Evolutionary conservation across 441 rosid species (phyloP).

Genomic region (Gossypium laxum): DNA sequence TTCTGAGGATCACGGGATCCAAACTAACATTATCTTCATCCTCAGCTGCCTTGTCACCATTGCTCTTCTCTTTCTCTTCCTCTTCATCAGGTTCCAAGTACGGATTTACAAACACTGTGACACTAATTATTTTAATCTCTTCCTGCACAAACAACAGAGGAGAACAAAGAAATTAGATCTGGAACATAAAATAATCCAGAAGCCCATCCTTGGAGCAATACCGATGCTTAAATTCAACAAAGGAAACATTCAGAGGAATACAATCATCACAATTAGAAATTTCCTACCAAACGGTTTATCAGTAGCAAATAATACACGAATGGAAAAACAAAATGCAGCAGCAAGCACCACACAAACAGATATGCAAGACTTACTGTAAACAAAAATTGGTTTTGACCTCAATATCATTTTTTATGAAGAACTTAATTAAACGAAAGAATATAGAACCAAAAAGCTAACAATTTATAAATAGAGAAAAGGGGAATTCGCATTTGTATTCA

Average conservation of each 20-base stretch:
- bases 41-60: slow-evolving; percentile 32
- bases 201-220: not conserved
- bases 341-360: not conserved
- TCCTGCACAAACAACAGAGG: slow-evolving; percentile 40
- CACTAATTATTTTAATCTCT: slow-evolving; percentile 64
- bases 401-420: not conserved
- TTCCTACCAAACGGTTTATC: not conserved
- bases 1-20: not conserved
- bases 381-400: not conserved
- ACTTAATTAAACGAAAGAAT: not conserved
- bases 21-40: slow-evolving; percentile 65
- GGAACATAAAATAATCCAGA: not conserved
- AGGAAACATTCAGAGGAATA: not conserved
- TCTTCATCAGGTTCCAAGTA: slow-evolving; percentile 75
- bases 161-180: slow-evolving; percentile 9
- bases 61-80: slow-evolving; percentile 58
- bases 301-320: not conserved
- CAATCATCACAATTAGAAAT: not conserved
- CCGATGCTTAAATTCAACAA: not conserved
- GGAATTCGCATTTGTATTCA: not conserved
- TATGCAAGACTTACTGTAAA: not conserved
- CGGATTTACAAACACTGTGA: slow-evolving; percentile 75
- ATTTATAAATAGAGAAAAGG: not conserved
- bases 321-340: not conserved
- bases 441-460: not conserved